Evolutionary conservation across 805 yeast genomes (phyloP).

Genomic region (Candida sithepensis): DNA sequence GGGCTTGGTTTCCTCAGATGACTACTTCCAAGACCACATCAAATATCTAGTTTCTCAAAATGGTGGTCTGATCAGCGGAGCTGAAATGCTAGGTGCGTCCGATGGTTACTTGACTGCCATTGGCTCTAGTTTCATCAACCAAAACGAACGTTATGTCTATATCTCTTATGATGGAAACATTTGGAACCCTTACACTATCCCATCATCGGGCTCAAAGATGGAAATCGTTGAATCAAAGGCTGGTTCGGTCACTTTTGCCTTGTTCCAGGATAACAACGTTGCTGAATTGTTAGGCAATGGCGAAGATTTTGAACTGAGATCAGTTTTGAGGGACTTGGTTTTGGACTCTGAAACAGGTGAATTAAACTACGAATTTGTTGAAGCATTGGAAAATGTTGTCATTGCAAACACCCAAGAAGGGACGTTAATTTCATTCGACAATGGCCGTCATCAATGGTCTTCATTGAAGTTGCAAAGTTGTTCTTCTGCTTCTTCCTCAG

Average conservation of each 20-base stretch:
- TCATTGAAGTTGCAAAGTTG: slow-evolving; percentile 7
- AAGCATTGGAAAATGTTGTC: slow-evolving; percentile 41
- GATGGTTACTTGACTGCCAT: slow-evolving; percentile 35
- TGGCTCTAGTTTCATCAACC: slow-evolving; percentile 25
- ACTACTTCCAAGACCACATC: slow-evolving; percentile 38
- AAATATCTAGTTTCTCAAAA: slow-evolving; percentile 27
- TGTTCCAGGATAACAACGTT: not conserved
- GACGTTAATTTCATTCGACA: slow-evolving; percentile 15
- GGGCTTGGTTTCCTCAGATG: slow-evolving; percentile 36
- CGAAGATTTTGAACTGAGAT: slow-evolving; percentile 4
- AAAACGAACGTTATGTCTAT: slow-evolving; percentile 23
- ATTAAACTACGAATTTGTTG: slow-evolving; percentile 44
- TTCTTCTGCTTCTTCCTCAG: not conserved
- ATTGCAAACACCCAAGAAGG: slow-evolving; percentile 30
- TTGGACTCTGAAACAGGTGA: slow-evolving; percentile 28
- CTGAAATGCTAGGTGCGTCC: slow-evolving; percentile 33
- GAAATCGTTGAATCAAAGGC: slow-evolving; percentile 11
- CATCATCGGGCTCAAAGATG: slow-evolving; percentile 12
- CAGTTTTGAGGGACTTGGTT: slow-evolving; percentile 5
- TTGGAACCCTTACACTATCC: slow-evolving; percentile 35
- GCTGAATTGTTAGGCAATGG: slow-evolving; percentile 2
- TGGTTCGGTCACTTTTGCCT: slow-evolving; percentile 5
- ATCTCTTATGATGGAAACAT: slow-evolving; percentile 31
- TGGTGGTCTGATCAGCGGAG: slow-evolving; percentile 30
- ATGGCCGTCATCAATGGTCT: slow-evolving; percentile 15